Conservation (phyloP, 805 yeast species). For the Starmera dryadoides region DNA sequence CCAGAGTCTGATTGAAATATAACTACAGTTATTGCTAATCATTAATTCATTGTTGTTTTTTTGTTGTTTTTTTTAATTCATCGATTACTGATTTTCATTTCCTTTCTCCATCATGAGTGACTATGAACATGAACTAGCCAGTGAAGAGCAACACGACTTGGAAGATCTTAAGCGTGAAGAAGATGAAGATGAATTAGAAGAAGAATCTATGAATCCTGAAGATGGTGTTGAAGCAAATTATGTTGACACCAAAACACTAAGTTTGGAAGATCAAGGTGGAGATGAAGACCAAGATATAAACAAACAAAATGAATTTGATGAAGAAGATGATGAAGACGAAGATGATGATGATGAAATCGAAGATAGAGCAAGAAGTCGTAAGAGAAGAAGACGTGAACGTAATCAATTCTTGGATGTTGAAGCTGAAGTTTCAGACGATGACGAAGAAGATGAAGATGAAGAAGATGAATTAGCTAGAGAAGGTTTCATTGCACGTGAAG, state of each 20-base stretch:
- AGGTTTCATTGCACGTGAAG: constrained; percentile 76
- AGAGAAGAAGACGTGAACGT: constrained; percentile 41
- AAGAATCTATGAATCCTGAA: constrained; percentile 4
- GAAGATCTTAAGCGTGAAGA: constrained; percentile 17
- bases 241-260: constrained; percentile 8
- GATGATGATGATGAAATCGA: constrained; percentile 57
- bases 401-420: constrained; percentile 94
- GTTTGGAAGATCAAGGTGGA: constrained; percentile 20
- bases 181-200: constrained; percentile 14
- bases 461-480: constrained; percentile 82
- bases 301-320: constrained; percentile 37
- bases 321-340: constrained; percentile 41
- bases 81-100: too few relatives aligned
- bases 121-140: constrained; percentile 15
- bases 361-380: constrained; percentile 36
- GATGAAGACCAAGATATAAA: constrained; percentile 20
- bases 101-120: too few relatives aligned
- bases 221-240: constrained; percentile 5
- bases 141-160: constrained; percentile 16
- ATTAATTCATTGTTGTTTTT: too few relatives aligned
- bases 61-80: too few relatives aligned
- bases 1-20: too few relatives aligned
- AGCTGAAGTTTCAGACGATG: constrained; percentile 96
- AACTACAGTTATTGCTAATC: too few relatives aligned
- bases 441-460: constrained; percentile 92